phyloP scores from a whole-genome alignment of 2,329 filamentous ascomycete genomes.

The Aspergillus sp. region DNA sequence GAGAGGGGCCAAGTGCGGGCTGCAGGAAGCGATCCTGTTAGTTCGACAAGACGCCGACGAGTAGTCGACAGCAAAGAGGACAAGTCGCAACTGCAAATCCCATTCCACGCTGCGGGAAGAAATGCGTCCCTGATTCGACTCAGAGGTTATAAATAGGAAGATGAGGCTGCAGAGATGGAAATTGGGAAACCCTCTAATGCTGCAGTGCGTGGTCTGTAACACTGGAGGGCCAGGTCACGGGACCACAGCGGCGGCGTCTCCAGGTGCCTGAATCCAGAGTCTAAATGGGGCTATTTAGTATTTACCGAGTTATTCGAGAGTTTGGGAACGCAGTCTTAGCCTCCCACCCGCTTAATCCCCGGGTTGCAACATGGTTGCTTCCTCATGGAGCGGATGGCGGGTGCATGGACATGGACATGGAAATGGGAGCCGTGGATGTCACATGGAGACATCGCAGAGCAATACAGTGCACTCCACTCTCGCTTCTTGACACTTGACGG shows the following conservation, averaged over 20 bases:
- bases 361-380: background rate
- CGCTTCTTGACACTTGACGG: background rate
- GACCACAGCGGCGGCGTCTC: background rate
- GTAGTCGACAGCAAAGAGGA: slow-evolving; percentile 5
- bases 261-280: background rate
- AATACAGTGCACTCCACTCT: background rate
- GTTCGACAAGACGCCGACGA: background rate
- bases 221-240: background rate
- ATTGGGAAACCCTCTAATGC: background rate
- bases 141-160: slow-evolving; percentile 3
- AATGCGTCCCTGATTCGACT: background rate
- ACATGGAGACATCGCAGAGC: background rate
- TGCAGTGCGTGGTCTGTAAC: background rate
- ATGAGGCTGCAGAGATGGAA: slow-evolving; percentile 2
- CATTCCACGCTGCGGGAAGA: slow-evolving; percentile 20
- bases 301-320: background rate
- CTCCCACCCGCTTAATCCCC: background rate
- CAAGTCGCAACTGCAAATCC: background rate
- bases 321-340: background rate
- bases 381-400: background rate
- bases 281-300: background rate
- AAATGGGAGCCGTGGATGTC: background rate
- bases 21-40: slow-evolving; percentile 12
- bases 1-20: slow-evolving; percentile 13
- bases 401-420: background rate